Base-by-base conservation (phyloP, 495 filamentous ascomycete genomes). In the Penicillium mononematosum region DNA sequence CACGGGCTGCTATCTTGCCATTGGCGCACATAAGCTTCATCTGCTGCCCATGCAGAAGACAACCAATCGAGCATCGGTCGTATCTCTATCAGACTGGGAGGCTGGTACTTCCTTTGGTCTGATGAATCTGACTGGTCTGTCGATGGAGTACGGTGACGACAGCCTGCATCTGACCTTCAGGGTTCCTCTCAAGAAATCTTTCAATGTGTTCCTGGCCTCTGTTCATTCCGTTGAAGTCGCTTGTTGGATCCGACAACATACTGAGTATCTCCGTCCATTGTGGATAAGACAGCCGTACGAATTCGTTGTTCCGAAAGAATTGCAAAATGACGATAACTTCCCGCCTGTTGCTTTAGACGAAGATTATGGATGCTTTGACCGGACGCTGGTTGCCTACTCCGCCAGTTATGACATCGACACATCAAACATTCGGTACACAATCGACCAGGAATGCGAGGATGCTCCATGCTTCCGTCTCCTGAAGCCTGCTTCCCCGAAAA, bases 331-430 rank as follows among this genome's bases (percentile, higher is more conserved):
- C 19, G 77, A 86, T 24, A 75, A 85, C 42, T 84, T 88, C 46
- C 80, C 83, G n/a, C 78, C 78, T n/a, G 70, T 84, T 14, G 75
- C 81, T 50, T 71, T 85, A 25, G 79, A 84, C 31, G 87, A 95
- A 60, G 91, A 96, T 56, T 85, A 90, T 62, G 84, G 86, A 38
- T 87, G 86, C 59, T 86, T 96, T 65, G 87, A 89, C 62, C 83
- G 89, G 27, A 97, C 92, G 0, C 76, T 98, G 19, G 83, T 89
- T 41, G 94, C 91, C 16, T 96, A 96, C 68, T 88, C 90, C 58
- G 81, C 88, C 9, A 90, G 87, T 22, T 96, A 91, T 61, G 77
- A 80, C 58, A 83, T 89, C 47, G 83, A 85, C 58, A 85, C 84
- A 9, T 89, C 84, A 41, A 87, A 87, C 63, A 86, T 86, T 31